Percentiles rank a stretch among this genome's conserved stretches.
Conservation (phyloP, 805 yeast species). For the Candida coquimbonensis region DNA sequence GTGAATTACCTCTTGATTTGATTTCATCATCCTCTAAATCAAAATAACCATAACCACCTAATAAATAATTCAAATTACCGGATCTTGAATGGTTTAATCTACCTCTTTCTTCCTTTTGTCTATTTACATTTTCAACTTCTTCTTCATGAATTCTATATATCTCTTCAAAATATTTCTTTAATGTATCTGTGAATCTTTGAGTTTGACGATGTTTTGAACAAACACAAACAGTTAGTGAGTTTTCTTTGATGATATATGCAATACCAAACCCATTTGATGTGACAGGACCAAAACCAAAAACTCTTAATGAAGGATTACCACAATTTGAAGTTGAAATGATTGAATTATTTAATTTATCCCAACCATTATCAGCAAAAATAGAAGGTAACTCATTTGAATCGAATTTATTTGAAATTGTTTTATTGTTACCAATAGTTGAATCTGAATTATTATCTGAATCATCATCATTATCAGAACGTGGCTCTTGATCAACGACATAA, state of each 20-base stretch:
- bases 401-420: conserved; percentile 3
- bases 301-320: conserved; percentile 81
- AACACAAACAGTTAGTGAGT: conserved; percentile 72
- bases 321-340: conserved; percentile 82
- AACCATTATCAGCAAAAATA: conserved; percentile 77
- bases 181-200: conserved; percentile 62
- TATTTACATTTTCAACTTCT: conserved; percentile 11
- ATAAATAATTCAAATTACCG: conserved; percentile 32
- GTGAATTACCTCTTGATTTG: conserved; percentile 35
- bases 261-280: conserved; percentile 89
- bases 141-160: conserved; percentile 42
- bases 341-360: conserved; percentile 80
- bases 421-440: conserved; percentile 18
- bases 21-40: conserved; percentile 60
- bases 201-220: conserved; percentile 90
- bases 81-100: conserved; percentile 23
- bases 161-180: conserved; percentile 54
- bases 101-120: conserved; percentile 19
- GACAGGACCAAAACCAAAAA: conserved; percentile 91
- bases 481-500: conserved; percentile 29
- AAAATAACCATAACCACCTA: conserved; percentile 87
- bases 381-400: conserved; percentile 47
- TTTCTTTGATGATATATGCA: conserved; percentile 80
- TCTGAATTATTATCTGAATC: conserved; percentile 19
- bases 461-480: conserved; percentile 4